Conservation (phyloP, 225 moss, liverwort and hornwort species). For the Anthoceros angustus region DNA sequence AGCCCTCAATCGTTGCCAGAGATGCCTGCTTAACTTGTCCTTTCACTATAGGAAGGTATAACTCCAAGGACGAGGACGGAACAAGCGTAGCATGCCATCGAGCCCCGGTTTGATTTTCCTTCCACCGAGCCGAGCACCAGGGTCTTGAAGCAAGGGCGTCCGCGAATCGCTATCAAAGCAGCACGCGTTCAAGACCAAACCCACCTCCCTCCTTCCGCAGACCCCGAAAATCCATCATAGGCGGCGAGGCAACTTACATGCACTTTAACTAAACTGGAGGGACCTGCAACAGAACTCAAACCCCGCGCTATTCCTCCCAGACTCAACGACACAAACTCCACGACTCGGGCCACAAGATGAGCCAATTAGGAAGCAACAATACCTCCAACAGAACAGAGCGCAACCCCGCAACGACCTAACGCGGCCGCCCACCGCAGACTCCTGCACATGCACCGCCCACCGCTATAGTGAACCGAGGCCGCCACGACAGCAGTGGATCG, state of each 20-base stretch:
- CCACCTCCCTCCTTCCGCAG: background rate
- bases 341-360: no score
- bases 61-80: slow-evolving; percentile 2
- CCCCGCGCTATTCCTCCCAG: no score
- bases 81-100: background rate
- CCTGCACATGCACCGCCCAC: background rate
- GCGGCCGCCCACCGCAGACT: background rate
- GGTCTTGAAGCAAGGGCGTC: slow-evolving; percentile 16
- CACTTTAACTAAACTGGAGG: no score
- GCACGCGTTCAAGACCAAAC: no score
- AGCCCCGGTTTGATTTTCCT: slow-evolving; percentile 6
- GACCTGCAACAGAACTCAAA: no score
- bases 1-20: background rate
- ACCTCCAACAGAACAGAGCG: background rate
- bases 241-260: no score
- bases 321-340: no score
- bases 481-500: no score
- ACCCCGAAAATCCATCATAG: no score
- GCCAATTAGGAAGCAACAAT: no score
- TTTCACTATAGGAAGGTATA: background rate
- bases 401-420: background rate
- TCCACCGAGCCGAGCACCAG: slow-evolving; percentile 18
- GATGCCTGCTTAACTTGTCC: background rate
- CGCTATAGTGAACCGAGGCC: background rate
- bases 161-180: background rate